Evolutionary conservation across 1,284 basidiomycete species (phyloP).

Genomic region (Leccinum pachyderme): DNA sequence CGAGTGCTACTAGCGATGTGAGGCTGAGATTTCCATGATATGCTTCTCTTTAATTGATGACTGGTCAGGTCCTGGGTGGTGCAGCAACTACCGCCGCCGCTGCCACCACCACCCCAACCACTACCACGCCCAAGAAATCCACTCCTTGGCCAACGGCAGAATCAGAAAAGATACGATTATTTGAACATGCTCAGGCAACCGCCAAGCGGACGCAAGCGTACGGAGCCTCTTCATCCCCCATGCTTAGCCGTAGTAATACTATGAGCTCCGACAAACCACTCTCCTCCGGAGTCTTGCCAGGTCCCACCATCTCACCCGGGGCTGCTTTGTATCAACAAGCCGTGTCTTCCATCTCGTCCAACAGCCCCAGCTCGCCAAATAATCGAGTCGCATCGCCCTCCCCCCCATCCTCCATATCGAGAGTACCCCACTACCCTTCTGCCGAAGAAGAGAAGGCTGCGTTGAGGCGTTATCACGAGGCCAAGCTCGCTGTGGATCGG

Average conservation of each 20-base stretch:
- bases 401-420: slow-evolving; percentile 21
- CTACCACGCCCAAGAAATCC: slow-evolving; percentile 23
- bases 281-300: slow-evolving; percentile 4
- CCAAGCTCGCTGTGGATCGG: slow-evolving; percentile 65
- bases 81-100: slow-evolving; percentile 5
- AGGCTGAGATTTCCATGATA: slow-evolving; percentile 1
- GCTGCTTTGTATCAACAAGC: slow-evolving; percentile 46
- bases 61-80: slow-evolving; percentile 3
- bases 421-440: slow-evolving; percentile 44
- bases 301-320: slow-evolving; percentile 38
- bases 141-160: slow-evolving; percentile 63
- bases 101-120: background rate
- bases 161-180: slow-evolving; percentile 69
- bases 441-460: slow-evolving; percentile 64
- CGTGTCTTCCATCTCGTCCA: slow-evolving; percentile 38
- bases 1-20: slow-evolving; percentile 30
- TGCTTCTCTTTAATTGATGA: slow-evolving; percentile 3
- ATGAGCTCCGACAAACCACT: slow-evolving; percentile 11
- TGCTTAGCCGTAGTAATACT: slow-evolving; percentile 33
- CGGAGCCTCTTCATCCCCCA: slow-evolving; percentile 25
- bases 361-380: background rate
- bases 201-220: slow-evolving; percentile 49
- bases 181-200: slow-evolving; percentile 61
- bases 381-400: slow-evolving; percentile 16
- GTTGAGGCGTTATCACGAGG: slow-evolving; percentile 63